Base-by-base conservation (phyloP, 2,329 filamentous ascomycete species). In the Botrytis elliptica region DNA sequence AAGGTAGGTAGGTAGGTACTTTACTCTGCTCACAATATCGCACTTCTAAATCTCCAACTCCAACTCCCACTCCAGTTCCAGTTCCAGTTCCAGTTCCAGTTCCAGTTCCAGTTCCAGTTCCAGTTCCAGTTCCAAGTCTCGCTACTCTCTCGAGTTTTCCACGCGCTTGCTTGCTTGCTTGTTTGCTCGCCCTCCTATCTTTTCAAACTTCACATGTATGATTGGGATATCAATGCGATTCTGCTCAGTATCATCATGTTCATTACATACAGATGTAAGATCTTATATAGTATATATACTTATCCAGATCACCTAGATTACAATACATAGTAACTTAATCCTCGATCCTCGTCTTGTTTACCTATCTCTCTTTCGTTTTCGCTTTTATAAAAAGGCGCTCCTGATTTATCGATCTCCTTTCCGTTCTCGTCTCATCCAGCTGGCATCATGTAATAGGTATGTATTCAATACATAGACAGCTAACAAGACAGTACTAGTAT, bases 341-440 rank as follows among this genome's bases (percentile, higher is more conserved):
- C 46, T 4, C 8, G 1, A 46, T 22, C 10, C 46, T 44, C 18
- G 6, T 44, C 42, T 7, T 49, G 9, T 4, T 4, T 20, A 49
- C 46, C 25, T 0, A 49, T 49, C 46, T 49, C 46, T 10, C 20
- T 49, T 25, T 4, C 20, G 1, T 10, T 9, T 49, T 22, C 20
- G 1, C 20, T 49, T 25, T 49, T 9, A 10, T 1, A 4, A 49
- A 49, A 25, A 12, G 8, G 20, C 20, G 9, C 20, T 25, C 9
- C 0, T 49, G 8, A 0, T 0, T 49, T 1, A 22, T 25, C 20
- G 20, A 49, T 49, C 46, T 1, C 8, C 46, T 10, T 5, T 9
- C 8, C 3, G 10, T 49, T 2, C 8, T 10, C 20, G 20, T 22
- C 20, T 49, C 20, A 49, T 49, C 3, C 8, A 22, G 20, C 20